Percentiles rank a stretch among this genome's conserved stretches.
phyloP scores from a whole-genome alignment of 805 yeast species.

The Spathaspora girioi region DNA sequence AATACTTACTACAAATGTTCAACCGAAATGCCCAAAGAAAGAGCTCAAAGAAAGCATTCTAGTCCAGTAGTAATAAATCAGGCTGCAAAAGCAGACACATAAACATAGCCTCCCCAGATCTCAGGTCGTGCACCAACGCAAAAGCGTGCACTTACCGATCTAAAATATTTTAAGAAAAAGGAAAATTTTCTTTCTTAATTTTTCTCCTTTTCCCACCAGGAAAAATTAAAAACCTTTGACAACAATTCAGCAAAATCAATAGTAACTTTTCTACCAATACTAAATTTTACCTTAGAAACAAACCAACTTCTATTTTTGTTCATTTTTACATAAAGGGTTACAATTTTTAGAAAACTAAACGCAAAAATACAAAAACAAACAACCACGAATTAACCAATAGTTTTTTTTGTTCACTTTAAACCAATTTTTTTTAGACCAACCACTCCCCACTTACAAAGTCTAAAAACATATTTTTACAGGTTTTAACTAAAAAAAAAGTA shows the following conservation, averaged over 20 bases:
- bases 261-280: not conserved
- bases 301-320: too few species aligned
- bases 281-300: not conserved
- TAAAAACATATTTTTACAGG: too few species aligned
- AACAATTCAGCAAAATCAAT: not conserved
- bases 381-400: too few species aligned
- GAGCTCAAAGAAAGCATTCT: too few species aligned
- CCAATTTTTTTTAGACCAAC: not conserved
- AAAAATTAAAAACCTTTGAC: not conserved
- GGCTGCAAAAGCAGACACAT: not conserved
- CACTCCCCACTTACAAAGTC: not conserved
- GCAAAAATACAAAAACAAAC: not conserved
- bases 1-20: too few species aligned
- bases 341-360: not conserved
- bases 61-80: too few species aligned
- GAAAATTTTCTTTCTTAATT: not conserved
- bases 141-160: not conserved
- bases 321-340: not conserved
- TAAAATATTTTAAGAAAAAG: too few species aligned
- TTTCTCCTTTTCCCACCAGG: not conserved
- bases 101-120: not conserved
- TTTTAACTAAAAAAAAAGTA: too few species aligned
- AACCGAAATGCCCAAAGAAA: too few species aligned
- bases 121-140: not conserved
- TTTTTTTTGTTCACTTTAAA: not conserved